These are phyloP conservation scores for Cordyceps javanica DNA, from an alignment of 2,329 filamentous ascomycete genomes.

Conservation along the genomic window DNA sequence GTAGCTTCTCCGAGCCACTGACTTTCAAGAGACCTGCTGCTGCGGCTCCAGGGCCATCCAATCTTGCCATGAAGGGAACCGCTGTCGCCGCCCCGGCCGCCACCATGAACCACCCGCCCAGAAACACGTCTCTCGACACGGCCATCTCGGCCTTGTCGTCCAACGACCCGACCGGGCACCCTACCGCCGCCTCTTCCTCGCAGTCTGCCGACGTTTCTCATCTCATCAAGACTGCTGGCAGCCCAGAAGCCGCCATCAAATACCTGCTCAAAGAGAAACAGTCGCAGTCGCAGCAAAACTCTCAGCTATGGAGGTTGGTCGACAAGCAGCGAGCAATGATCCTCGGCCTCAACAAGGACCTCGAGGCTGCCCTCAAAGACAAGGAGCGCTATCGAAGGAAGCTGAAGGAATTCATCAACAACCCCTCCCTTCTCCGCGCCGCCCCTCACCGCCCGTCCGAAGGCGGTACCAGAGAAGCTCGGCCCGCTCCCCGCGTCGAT, in stretches of 20 bases:
- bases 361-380: constrained; percentile 85
- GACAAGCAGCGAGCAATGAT: constrained; percentile 96
- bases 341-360: constrained; percentile 85
- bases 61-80: constrained; percentile 42
- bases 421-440: constrained; percentile 27
- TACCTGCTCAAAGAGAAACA: constrained; percentile 89
- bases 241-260: constrained; percentile 80
- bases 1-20: constrained; percentile 39
- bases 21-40: constrained; percentile 27
- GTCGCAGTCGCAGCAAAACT: constrained; percentile 80
- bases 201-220: constrained; percentile 64
- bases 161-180: constrained; percentile 47
- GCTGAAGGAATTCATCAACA: constrained; percentile 64
- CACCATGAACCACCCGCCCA: constrained; percentile 40
- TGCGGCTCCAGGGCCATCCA: constrained; percentile 28
- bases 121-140: constrained; percentile 88
- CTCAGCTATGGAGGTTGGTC: constrained; percentile 89
- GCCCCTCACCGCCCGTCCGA: constrained; percentile 19
- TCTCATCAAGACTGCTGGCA: constrained; percentile 78
- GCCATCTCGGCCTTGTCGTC: constrained; percentile 74
- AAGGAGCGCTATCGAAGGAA: constrained; percentile 92
- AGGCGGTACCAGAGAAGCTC: constrained; percentile 1
- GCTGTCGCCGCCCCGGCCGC: constrained; percentile 36
- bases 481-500: constrained; percentile 20
- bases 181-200: constrained; percentile 36